Percentiles rank a stretch among this genome's conserved stretches.
Evolutionary conservation across 169 alveolate species (phyloP).

Genomic region (Cystoisospora suis): DNA sequence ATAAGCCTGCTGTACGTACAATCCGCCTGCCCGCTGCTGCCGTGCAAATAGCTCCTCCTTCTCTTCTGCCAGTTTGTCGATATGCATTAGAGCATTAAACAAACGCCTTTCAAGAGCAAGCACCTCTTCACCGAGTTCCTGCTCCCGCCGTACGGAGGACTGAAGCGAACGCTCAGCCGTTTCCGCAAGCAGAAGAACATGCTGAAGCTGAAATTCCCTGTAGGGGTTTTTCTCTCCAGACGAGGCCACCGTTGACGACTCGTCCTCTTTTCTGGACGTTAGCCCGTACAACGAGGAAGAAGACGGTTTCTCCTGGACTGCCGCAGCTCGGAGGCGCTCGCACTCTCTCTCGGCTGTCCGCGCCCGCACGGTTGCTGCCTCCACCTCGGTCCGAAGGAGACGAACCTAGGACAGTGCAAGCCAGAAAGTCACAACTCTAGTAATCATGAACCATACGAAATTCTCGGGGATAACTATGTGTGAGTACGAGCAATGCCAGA

Average conservation of each 20-base stretch:
- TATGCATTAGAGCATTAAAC: neutral
- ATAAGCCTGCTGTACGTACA: neutral
- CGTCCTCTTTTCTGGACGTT: too few species aligned
- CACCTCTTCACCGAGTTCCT: neutral
- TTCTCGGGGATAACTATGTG: too few species aligned
- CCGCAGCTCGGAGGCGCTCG: neutral
- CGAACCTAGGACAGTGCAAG: conserved; percentile 7
- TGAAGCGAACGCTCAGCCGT: neutral
- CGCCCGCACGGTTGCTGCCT: conserved; percentile 7
- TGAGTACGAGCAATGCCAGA: too few species aligned
- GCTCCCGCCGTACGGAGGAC: neutral
- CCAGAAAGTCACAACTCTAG: neutral
- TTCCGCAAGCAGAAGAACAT: conserved; percentile 30
- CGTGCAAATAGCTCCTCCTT: neutral
- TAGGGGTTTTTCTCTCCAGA: neutral
- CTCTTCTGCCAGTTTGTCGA: neutral
- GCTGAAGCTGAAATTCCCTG: neutral
- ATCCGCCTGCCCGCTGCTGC: conserved; percentile 11
- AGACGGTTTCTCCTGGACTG: neutral
- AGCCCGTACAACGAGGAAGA: too few species aligned
- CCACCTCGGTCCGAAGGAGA: neutral
- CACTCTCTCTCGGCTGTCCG: neutral
- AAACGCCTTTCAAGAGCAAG: neutral
- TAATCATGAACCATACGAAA: too few species aligned
- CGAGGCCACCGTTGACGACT: neutral